Percentiles rank a stretch among this genome's conserved stretches.
Evolutionary conservation across 2,329 filamentous ascomycete species (phyloP).

Genomic region (Penicillium sp.): DNA sequence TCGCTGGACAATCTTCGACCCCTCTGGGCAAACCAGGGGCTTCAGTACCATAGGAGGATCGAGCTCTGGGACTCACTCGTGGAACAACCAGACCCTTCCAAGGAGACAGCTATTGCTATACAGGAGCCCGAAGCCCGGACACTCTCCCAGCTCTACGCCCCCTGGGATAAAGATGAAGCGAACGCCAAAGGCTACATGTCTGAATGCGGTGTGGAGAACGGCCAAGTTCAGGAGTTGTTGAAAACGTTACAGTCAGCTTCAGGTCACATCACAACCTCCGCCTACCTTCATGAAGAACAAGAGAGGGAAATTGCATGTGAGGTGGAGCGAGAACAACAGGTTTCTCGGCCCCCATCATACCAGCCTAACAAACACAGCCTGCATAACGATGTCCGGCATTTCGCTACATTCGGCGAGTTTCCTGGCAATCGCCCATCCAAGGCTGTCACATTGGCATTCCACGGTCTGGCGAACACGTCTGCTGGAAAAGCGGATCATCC

Average conservation of each 20-base stretch:
- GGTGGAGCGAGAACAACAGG: constrained; percentile 51
- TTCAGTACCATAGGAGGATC: background rate
- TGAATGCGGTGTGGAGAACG: background rate
- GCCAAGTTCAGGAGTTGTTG: constrained; percentile 1
- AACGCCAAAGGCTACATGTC: background rate
- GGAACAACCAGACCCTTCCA: background rate
- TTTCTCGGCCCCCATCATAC: constrained; percentile 41
- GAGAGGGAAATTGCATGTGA: constrained; percentile 55
- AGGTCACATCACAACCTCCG: constrained; percentile 42
- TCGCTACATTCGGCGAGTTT: constrained; percentile 5
- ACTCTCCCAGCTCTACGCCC: constrained; percentile 8
- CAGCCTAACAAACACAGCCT: constrained; percentile 29
- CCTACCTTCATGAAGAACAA: constrained; percentile 55
- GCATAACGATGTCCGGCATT: constrained; percentile 7
- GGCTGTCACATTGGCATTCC: constrained; percentile 4
- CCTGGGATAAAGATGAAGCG: background rate
- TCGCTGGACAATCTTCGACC: background rate
- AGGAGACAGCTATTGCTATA: background rate
- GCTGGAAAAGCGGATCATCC: constrained; percentile 3
- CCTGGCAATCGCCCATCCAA: background rate
- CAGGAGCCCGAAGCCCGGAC: constrained; percentile 1
- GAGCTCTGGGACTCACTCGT: background rate
- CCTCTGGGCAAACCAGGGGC: background rate
- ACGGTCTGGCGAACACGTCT: constrained; percentile 4
- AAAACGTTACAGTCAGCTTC: background rate